Percentiles rank a stretch among this genome's conserved stretches.
phyloP scores from a whole-genome alignment of 805 yeast genomes.

The Metschnikowia lochheadii region DNA sequence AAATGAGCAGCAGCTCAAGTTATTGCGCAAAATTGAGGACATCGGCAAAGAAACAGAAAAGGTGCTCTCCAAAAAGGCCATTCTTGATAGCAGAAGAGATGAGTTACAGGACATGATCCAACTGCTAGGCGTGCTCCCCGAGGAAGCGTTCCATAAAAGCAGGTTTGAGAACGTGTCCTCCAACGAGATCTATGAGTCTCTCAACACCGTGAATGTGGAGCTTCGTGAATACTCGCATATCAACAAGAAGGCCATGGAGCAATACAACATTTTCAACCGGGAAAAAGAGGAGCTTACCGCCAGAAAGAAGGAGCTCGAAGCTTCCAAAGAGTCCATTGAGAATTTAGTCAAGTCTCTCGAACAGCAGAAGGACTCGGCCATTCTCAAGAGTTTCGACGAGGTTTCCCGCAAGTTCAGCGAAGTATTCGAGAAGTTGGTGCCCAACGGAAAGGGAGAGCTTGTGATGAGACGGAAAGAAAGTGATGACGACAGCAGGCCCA shows the following conservation, averaged over 20 bases:
- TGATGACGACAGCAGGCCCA: constrained; percentile 16
- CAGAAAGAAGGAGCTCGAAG: constrained; percentile 65
- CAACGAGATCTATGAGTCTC: constrained; percentile 47
- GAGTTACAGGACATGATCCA: constrained; percentile 70
- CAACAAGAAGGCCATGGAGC: constrained; percentile 87
- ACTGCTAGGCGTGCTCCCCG: constrained; percentile 86
- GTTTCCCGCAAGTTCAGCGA: constrained; percentile 70
- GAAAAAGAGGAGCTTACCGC: constrained; percentile 64
- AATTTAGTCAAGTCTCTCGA: constrained; percentile 65
- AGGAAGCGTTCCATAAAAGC: constrained; percentile 58
- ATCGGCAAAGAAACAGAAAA: constrained; percentile 64
- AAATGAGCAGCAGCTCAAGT: constrained; percentile 52
- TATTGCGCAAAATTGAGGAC: constrained; percentile 54
- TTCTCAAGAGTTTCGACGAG: constrained; percentile 68
- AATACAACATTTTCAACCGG: constrained; percentile 64
- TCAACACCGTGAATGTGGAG: constrained; percentile 53
- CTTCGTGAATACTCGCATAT: constrained; percentile 69
- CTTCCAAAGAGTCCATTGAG: constrained; percentile 69
- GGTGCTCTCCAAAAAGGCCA: constrained; percentile 55
- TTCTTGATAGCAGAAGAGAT: constrained; percentile 58
- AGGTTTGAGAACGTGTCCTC: constrained; percentile 44
- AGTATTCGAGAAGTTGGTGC: constrained; percentile 78
- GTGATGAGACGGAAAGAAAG: constrained; percentile 50
- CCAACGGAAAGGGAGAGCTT: constrained; percentile 73
- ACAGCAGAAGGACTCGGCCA: constrained; percentile 77